These are phyloP conservation scores for Plectosphaerella plurivora DNA, from an alignment of 2,329 filamentous ascomycete species.

Conservation along the genomic window DNA sequence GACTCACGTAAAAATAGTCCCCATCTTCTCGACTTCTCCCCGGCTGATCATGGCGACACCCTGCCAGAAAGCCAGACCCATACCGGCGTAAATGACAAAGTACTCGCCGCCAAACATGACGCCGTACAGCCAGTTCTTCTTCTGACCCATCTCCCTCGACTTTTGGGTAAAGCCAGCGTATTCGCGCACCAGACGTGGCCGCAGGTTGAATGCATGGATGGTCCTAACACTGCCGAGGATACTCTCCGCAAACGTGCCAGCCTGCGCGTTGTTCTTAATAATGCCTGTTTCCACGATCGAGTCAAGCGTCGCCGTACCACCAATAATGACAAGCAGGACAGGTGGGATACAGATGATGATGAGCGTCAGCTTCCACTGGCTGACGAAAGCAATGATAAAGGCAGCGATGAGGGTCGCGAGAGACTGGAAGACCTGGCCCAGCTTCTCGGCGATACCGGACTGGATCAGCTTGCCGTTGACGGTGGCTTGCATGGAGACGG, in stretches of 20 bases:
- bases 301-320: background rate
- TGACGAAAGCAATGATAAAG: constrained; percentile 5
- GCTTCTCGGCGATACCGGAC: constrained; percentile 4
- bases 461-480: constrained; percentile 7
- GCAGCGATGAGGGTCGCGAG: constrained; percentile 3
- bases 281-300: constrained; percentile 14
- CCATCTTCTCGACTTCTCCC: constrained; percentile 4
- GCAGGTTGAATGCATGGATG: constrained; percentile 9
- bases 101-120: constrained; percentile 27
- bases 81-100: constrained; percentile 30
- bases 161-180: constrained; percentile 1
- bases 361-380: constrained; percentile 6
- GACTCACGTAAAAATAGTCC: constrained; percentile 10
- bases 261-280: constrained; percentile 18
- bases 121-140: constrained; percentile 19
- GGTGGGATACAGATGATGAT: constrained; percentile 3
- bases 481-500: constrained; percentile 5
- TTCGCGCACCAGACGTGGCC: constrained; percentile 5
- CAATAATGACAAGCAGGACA: background rate
- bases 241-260: constrained; percentile 20
- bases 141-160: constrained; percentile 22
- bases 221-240: constrained; percentile 8
- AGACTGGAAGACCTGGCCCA: constrained; percentile 2
- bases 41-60: constrained; percentile 30
- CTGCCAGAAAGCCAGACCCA: constrained; percentile 14